phyloP scores from a whole-genome alignment of 768 basidiomycete genomes.

The Boletus huronensis region DNA sequence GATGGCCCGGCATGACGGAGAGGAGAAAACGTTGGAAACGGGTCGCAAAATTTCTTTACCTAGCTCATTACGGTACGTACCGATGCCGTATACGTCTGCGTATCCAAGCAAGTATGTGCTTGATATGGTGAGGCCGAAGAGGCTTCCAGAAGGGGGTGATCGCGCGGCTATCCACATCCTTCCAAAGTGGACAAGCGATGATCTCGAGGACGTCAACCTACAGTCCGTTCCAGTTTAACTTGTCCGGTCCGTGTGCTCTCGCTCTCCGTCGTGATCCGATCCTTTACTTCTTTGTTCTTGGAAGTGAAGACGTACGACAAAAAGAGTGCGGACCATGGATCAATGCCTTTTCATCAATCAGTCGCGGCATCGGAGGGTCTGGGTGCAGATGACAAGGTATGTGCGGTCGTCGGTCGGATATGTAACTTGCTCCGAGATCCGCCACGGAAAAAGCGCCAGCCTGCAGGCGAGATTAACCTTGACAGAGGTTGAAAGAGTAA shows the following conservation, averaged over 20 bases:
- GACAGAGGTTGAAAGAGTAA: slow-evolving; percentile 8
- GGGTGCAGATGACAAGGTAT: neutral
- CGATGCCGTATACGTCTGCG: slow-evolving; percentile 9
- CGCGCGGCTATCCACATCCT: slow-evolving; percentile 23
- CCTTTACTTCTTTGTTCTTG: slow-evolving; percentile 4
- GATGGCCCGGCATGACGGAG: neutral
- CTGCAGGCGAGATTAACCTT: slow-evolving; percentile 26
- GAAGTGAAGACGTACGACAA: neutral
- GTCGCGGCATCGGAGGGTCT: neutral
- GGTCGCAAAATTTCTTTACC: slow-evolving; percentile 5
- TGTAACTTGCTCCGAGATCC: slow-evolving; percentile 12
- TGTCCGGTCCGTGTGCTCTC: neutral
- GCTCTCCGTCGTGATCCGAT: slow-evolving; percentile 7
- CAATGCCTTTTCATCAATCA: neutral
- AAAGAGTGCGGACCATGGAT: neutral
- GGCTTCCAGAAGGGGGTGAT: slow-evolving; percentile 11
- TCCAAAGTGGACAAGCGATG: slow-evolving; percentile 15
- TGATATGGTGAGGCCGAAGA: neutral
- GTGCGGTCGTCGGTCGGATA: neutral
- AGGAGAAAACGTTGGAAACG: neutral
- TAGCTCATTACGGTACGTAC: slow-evolving; percentile 3
- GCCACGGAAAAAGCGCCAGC: slow-evolving; percentile 5
- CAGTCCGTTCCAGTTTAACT: neutral
- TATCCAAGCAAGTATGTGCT: neutral
- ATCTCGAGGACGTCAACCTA: slow-evolving; percentile 13